Percentiles rank a stretch among this genome's conserved stretches.
Conservation (phyloP, 306 rosid genomes). For the Morella rubra region DNA sequence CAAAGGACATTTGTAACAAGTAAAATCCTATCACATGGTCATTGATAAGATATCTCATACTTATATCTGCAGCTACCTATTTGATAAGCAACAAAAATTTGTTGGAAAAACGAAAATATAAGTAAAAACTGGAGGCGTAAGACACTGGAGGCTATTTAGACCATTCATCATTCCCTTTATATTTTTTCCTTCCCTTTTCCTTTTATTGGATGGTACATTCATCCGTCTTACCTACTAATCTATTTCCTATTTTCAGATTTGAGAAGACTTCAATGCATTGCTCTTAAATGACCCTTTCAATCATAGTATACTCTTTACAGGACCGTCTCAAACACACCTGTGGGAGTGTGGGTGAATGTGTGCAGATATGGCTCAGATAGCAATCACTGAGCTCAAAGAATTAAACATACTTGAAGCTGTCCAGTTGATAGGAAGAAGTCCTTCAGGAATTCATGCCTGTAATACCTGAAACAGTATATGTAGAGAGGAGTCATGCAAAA, state of each 20-base stretch:
- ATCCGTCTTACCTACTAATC: background rate
- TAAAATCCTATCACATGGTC: background rate
- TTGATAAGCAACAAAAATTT: background rate
- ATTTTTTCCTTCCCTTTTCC: background rate
- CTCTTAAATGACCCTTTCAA: background rate
- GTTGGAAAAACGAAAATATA: background rate
- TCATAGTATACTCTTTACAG: background rate
- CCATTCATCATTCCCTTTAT: background rate
- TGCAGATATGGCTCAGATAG: constrained; percentile 1
- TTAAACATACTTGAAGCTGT: constrained; percentile 78
- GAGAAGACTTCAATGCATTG: background rate
- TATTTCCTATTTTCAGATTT: background rate
- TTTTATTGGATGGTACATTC: background rate
- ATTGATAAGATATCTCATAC: background rate
- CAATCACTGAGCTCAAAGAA: constrained; percentile 14
- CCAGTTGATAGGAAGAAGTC: constrained; percentile 92
- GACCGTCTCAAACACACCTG: background rate
- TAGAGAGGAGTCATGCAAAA: constrained; percentile 22
- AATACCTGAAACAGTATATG: constrained; percentile 63
- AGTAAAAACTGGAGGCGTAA: background rate
- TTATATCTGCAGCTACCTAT: background rate
- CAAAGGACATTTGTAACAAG: background rate
- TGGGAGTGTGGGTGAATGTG: background rate
- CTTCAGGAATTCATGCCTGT: constrained; percentile 91
- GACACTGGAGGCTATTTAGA: background rate